Conservation (phyloP, 106 monocot species). For the Vanilla planifolia region DNA sequence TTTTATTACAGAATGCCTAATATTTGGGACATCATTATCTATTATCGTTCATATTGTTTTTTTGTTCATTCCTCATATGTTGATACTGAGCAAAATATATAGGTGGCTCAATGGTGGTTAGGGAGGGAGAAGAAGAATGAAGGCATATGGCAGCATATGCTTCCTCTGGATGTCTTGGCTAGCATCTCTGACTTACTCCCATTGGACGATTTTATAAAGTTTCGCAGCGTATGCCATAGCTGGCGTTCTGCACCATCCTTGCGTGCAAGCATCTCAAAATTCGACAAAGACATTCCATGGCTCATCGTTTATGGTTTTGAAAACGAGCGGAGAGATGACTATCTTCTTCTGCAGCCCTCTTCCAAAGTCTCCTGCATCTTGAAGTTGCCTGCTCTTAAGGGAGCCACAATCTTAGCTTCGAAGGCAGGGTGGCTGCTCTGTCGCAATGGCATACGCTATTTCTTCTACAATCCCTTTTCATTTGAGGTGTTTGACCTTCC, state of each 20-base stretch:
- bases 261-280: not conserved
- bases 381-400: constrained; percentile 1
- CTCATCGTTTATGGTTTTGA: constrained; percentile 1
- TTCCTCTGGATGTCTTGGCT: not conserved
- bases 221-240: not conserved
- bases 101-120: too few relatives aligned
- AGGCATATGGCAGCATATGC: too few relatives aligned
- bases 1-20: too few relatives aligned
- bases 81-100: too few relatives aligned
- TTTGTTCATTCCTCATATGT: too few relatives aligned
- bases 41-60: too few relatives aligned
- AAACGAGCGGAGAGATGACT: not conserved
- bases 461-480: constrained; percentile 7
- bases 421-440: not conserved
- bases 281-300: not conserved
- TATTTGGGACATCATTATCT: too few relatives aligned
- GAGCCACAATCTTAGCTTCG: not conserved
- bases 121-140: too few relatives aligned
- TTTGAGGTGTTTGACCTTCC: not conserved
- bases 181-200: not conserved
- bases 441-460: not conserved
- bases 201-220: not conserved
- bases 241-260: not conserved
- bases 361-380: constrained; percentile 1
- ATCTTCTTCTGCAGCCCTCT: not conserved